Conservation (phyloP, 2,329 filamentous ascomycete genomes). For the Penicillium sp. region DNA sequence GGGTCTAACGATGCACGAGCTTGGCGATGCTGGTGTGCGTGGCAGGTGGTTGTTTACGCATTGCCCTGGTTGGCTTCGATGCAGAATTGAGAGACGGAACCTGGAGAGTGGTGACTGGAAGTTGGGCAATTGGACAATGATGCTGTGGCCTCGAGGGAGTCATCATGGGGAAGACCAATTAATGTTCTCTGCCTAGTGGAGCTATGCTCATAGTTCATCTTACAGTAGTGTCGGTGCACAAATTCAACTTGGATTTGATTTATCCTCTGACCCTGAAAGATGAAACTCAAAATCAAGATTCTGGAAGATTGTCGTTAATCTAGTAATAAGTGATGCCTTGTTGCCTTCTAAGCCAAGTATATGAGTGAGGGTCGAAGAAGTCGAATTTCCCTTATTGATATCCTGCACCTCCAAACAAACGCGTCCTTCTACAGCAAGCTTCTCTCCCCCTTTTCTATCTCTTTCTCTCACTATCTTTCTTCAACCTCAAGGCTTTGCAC, state of each 20-base stretch:
- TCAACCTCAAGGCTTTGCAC: neutral
- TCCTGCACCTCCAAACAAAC: neutral
- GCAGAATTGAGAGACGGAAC: conserved; percentile 1
- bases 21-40: conserved; percentile 11
- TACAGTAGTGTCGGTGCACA: neutral
- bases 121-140: neutral
- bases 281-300: neutral
- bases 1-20: conserved; percentile 6
- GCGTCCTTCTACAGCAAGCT: neutral
- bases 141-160: neutral
- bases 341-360: neutral
- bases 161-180: neutral
- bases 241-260: neutral
- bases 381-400: neutral
- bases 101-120: neutral
- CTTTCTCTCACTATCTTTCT: neutral
- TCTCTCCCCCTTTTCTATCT: no score
- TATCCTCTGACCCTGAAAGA: neutral
- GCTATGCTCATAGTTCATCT: neutral
- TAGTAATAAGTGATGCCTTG: neutral
- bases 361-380: neutral
- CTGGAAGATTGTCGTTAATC: neutral
- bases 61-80: conserved; percentile 37
- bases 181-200: neutral
- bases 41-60: conserved; percentile 12